A percentile compares a stretch with the other conserved stretches of the same genome.
Evolutionary conservation across 202 grass and related monocot species (phyloP).

Genomic region (Eragrostis tef): DNA sequence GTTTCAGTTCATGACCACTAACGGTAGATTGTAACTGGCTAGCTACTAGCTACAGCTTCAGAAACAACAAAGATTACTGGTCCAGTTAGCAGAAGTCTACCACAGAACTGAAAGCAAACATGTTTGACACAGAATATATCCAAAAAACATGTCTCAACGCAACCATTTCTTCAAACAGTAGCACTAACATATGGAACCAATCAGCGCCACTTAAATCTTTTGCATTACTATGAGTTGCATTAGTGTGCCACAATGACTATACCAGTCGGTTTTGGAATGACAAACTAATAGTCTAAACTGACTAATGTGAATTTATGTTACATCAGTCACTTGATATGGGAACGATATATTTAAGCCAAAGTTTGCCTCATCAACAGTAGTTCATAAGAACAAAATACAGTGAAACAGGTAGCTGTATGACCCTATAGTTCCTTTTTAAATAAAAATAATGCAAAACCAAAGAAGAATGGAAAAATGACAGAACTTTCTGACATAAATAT

Average conservation of each 20-base stretch:
- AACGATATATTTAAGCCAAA: conserved; percentile 22
- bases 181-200: no score
- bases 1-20: conserved; percentile 10
- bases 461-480: no score
- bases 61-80: not conserved
- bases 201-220: not conserved
- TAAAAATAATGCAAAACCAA: not conserved
- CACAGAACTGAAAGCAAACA: conserved; percentile 16
- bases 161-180: conserved; percentile 1
- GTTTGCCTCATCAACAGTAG: not conserved
- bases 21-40: not conserved
- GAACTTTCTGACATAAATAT: conserved; percentile 24
- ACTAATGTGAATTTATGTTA: not conserved
- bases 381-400: conserved; percentile 6
- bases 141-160: not conserved
- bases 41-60: conserved; percentile 1
- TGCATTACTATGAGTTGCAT: not conserved
- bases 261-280: not conserved
- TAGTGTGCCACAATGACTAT: not conserved
- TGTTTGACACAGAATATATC: not conserved
- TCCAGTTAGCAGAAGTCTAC: not conserved
- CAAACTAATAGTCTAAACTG: not conserved
- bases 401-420: not conserved
- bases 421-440: not conserved
- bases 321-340: not conserved